Evolutionary conservation across 2,329 filamentous ascomycete species (phyloP).

Genomic region (Ascochyta clinopodiicola): DNA sequence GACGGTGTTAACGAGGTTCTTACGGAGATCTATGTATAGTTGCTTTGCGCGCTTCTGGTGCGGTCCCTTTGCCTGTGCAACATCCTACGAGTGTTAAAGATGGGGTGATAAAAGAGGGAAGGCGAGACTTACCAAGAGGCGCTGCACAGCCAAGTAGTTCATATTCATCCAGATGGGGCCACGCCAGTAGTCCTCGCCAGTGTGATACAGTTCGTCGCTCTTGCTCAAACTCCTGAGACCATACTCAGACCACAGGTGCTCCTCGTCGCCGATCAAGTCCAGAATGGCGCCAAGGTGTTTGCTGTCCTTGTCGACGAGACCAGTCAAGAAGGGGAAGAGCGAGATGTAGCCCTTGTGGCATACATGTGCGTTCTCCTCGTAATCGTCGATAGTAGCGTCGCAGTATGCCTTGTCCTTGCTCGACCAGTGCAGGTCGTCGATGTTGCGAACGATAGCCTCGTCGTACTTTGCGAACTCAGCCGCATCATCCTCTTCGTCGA

Average conservation of each 20-base stretch:
- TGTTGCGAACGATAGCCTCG: conserved; percentile 80
- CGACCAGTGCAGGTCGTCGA: conserved; percentile 94
- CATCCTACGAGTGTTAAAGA: conserved; percentile 56
- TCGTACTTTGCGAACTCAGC: conserved; percentile 74
- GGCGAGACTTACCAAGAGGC: conserved; percentile 65
- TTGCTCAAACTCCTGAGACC: conserved; percentile 91
- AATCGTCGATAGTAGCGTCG: conserved; percentile 93
- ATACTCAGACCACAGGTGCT: conserved; percentile 87
- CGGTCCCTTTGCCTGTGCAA: conserved; percentile 70
- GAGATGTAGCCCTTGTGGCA: conserved; percentile 98
- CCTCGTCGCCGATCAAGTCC: conserved; percentile 77
- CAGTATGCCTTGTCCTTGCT: conserved; percentile 83
- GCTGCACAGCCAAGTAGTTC: conserved; percentile 85
- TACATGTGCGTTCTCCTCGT: conserved; percentile 85
- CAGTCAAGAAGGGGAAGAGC: conserved; percentile 88
- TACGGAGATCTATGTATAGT: conserved; percentile 77
- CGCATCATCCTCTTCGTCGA: conserved; percentile 79
- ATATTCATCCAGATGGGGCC: conserved; percentile 97
- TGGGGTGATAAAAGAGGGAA: background rate
- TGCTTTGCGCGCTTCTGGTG: conserved; percentile 71
- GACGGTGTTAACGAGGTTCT: conserved; percentile 87
- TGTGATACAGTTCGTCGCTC: conserved; percentile 82
- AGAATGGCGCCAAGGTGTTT: conserved; percentile 76
- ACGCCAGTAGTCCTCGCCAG: conserved; percentile 96
- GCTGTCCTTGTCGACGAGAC: conserved; percentile 76